Evolutionary conservation across 345 rosid genomes (phyloP), one percentile per base, ranked within the genome.

Genomic region (Ceriops zippeliana): DNA sequence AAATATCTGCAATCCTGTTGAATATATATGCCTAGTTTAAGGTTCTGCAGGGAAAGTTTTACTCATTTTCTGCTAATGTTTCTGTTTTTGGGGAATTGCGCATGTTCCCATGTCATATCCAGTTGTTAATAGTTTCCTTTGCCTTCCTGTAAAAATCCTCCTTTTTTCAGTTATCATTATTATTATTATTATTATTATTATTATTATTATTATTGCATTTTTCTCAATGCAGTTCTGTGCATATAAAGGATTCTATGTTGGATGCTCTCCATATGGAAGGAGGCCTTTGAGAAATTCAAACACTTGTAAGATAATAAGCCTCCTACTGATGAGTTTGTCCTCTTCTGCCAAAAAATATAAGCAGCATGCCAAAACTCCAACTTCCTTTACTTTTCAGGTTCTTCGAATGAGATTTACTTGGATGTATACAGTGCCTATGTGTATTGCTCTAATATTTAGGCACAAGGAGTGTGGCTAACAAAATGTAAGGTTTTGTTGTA

Each of bases 141-240:
- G 28, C 21, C 27, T 19, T 56, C 6, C 26, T 69, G 17, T 46
- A 0, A 19, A 42, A 11, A 7, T 32, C 7, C 20, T 52, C 56
- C 69, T 10, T n/a, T 17, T 74, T 34, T 7, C 7, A 34, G 1
- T 7, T 34, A 24, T 24, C 2, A 1, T 28, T 28, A 28, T 28
- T 28, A 24, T 24, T 28, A 1, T 28, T 28, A 28, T 28, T 28
- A 28, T 28, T 28, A 28, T 28, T 28, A 28, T 28, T 28, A 22
- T 54, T 64, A 42, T 51, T 35, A 16, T 16, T 62, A 8, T 76
- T 46, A 70, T 31, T 66, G 3, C 5, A n/a, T 74, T 37, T 78
- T 26, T 24, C 27, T 52, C 20, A 24, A 51, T 76, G 79, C 91
- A 87, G 96, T 62, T 76, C 61, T 47, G 70, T 2, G 57, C 49